Percentiles rank a stretch among this genome's conserved stretches.
Evolutionary conservation across 805 yeast species (phyloP).

Genomic region (Candida stauntonica): DNA sequence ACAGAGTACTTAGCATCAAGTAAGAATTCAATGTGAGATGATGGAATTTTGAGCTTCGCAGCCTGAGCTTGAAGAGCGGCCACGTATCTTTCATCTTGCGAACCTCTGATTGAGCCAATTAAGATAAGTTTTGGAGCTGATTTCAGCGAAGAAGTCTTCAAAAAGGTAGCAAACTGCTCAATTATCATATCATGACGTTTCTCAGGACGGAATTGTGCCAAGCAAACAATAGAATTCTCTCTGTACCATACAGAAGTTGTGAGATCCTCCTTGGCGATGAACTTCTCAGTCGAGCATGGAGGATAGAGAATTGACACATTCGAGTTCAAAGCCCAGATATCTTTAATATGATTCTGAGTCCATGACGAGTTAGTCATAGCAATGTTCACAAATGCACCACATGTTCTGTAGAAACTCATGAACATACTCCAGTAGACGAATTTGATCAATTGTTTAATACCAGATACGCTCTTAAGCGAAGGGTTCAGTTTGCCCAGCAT

Average conservation of each 20-base stretch:
- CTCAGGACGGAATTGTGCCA: constrained; percentile 95
- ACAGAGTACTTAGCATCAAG: constrained; percentile 70
- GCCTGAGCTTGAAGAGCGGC: constrained; percentile 42
- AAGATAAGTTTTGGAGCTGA: constrained; percentile 56
- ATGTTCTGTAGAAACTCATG: constrained; percentile 56
- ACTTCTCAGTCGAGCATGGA: constrained; percentile 75
- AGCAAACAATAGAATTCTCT: constrained; percentile 35
- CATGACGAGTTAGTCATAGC: constrained; percentile 84
- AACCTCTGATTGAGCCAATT: constrained; percentile 80
- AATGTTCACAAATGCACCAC: constrained; percentile 63
- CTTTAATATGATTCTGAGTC: constrained; percentile 74
- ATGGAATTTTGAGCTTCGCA: constrained; percentile 37
- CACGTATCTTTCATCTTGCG: constrained; percentile 59
- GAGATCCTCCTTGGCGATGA: constrained; percentile 26
- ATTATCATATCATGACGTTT: constrained; percentile 79
- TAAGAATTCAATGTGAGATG: constrained; percentile 44
- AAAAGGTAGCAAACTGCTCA: constrained; percentile 54
- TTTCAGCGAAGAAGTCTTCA: constrained; percentile 22
- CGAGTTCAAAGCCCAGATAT: constrained; percentile 54
- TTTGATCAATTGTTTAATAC: constrained; percentile 34
- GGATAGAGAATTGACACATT: constrained; percentile 65
- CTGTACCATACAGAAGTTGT: constrained; percentile 21
- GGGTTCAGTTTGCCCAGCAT: constrained; percentile 65
- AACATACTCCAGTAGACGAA: constrained; percentile 69
- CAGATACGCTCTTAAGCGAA: constrained; percentile 20